Evolutionary conservation across 352 stramenopile genomes (phyloP).

Genomic region (Phytophthora lateralis): DNA sequence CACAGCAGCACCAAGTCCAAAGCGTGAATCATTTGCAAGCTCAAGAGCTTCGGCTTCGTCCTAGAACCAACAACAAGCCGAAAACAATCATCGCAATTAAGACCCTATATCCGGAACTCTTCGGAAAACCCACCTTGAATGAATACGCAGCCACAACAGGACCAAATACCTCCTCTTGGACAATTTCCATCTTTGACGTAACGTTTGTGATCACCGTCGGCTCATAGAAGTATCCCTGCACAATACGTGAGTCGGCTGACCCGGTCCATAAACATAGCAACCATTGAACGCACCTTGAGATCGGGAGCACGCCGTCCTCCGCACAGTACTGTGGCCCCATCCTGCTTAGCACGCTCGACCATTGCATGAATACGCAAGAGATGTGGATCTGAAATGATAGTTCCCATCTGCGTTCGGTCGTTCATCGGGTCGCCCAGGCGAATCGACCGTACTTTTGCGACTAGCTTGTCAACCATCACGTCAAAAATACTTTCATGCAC

Average conservation of each 20-base stretch:
- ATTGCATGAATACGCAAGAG: slow-evolving; percentile 68
- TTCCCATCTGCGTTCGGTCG: slow-evolving; percentile 64
- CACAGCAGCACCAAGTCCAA: slow-evolving; percentile 85
- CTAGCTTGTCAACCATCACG: slow-evolving; percentile 66
- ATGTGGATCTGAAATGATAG: slow-evolving; percentile 65
- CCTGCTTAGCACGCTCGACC: slow-evolving; percentile 75
- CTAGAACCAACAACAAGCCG: slow-evolving; percentile 27
- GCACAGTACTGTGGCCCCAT: slow-evolving; percentile 77
- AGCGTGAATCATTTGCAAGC: slow-evolving; percentile 81
- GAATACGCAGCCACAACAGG: slow-evolving; percentile 67
- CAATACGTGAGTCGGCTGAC: slow-evolving; percentile 1
- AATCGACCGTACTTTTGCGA: slow-evolving; percentile 58
- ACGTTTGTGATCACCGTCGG: slow-evolving; percentile 91
- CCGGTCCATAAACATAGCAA: not conserved
- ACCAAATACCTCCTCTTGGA: slow-evolving; percentile 89
- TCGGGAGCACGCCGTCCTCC: slow-evolving; percentile 67
- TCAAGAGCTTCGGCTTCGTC: slow-evolving; percentile 75
- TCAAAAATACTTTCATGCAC: slow-evolving; percentile 83
- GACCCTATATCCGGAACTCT: not conserved
- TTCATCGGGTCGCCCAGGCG: slow-evolving; percentile 61
- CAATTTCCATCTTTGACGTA: slow-evolving; percentile 74
- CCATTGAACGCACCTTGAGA: slow-evolving; percentile 26
- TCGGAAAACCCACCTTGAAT: slow-evolving; percentile 33
- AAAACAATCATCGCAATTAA: slow-evolving; percentile 29
- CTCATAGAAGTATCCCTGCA: slow-evolving; percentile 89